phyloP scores from a whole-genome alignment of 2,329 filamentous ascomycete genomes.

The Sarocladiaceae sp. region DNA sequence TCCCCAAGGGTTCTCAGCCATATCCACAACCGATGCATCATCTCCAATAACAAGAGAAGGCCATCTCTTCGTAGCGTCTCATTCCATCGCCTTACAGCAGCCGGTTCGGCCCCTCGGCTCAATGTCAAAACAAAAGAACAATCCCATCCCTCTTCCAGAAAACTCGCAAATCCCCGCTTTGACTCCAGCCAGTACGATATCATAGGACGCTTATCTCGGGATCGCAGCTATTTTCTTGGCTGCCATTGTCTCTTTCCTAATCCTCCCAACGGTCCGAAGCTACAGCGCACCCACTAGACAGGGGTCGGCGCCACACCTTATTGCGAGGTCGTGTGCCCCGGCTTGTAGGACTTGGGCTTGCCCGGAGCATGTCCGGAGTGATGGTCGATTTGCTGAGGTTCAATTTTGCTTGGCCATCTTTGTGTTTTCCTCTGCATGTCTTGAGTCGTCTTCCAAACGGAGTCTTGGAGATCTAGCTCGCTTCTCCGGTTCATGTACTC shows the following conservation, averaged over 20 bases:
- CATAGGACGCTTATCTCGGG: background rate
- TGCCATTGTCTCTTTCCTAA: constrained; percentile 8
- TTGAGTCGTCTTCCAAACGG: background rate
- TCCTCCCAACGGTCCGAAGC: constrained; percentile 4
- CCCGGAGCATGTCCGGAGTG: too few relatives aligned
- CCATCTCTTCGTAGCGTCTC: too few relatives aligned
- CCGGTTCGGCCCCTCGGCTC: too few relatives aligned
- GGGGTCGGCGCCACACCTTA: constrained; percentile 3
- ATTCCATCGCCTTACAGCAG: too few relatives aligned
- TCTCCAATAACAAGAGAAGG: too few relatives aligned
- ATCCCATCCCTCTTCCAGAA: too few relatives aligned
- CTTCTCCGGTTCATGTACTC: background rate
- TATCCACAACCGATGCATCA: too few relatives aligned
- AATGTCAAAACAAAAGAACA: too few relatives aligned
- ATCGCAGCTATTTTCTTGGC: constrained; percentile 3
- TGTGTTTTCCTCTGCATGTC: background rate
- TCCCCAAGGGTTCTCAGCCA: too few relatives aligned
- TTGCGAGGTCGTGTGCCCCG: background rate
- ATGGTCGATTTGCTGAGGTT: background rate
- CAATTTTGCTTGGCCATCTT: background rate
- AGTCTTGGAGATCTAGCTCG: background rate
- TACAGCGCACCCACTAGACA: background rate
- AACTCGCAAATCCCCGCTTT: too few relatives aligned
- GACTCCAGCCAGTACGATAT: too few relatives aligned
- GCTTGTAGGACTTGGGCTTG: too few relatives aligned